Base-by-base conservation (phyloP, 2,329 filamentous ascomycete genomes). In the Aspergillus chevalieri region DNA sequence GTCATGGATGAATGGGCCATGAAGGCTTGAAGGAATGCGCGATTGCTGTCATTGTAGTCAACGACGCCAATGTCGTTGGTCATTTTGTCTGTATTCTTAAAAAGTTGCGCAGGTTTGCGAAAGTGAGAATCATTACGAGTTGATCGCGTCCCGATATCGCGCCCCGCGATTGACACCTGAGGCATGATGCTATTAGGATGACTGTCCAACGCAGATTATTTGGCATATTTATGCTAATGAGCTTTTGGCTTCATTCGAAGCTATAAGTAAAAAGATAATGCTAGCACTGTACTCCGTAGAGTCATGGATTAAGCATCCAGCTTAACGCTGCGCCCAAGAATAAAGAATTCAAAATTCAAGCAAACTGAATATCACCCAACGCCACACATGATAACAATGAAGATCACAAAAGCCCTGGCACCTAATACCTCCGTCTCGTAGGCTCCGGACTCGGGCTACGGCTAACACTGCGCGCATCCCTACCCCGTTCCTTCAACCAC, bases 1-100 rank as follows among this genome's bases (percentile, higher is more conserved):
- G 88, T 94, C 67, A 97, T 77, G 42, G 83, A 82, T 19, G 87
- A 86, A 45, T 85, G 83, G 3, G 87, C 83, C 68, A 96, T 78
- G 57, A 98, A 84, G 44, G 88, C 87, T 70, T 98, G 93, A 0
- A 97, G 77, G 64, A 98, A 95, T 7, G 92, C 91, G 50, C 89
- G 85, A 66, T 96, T 87, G 53, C 78, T 78, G 65, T 94, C 76
- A 59, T 78, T 72, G 61, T 84, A 84, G 50, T 59, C 56, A 22
- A 48, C 48, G 28, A 57, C 59, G 28, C 61, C 52, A 44, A 50
- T 43, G 15, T 51, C 45, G 41, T 47, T 50, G 17, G 58, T 53
- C 52, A 58, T 54, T 4, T 17, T 52, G 22, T 34, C 33, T 9
- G 9, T 44, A n/a, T 39, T 3, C 24, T 22, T 19, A 3, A 5